phyloP scores from a whole-genome alignment of 176 grass and related monocot species.

The Metroxylon sagu region DNA sequence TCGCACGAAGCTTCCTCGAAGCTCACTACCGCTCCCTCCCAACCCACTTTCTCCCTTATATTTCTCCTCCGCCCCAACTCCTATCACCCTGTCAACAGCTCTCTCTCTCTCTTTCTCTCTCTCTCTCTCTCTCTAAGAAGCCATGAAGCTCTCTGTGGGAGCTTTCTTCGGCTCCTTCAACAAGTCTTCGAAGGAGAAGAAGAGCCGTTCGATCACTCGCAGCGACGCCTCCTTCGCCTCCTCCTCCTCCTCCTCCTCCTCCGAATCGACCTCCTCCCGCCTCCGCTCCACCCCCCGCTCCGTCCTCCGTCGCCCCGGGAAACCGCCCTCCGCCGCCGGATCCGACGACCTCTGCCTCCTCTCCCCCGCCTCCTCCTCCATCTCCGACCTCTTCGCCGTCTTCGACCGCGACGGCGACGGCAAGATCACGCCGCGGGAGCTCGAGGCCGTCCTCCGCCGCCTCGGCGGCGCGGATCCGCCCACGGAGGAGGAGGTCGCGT shows the following conservation, averaged over 20 bases:
- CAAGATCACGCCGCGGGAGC: conserved; percentile 62
- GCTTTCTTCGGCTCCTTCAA: conserved; percentile 30
- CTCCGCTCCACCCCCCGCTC: conserved; percentile 12
- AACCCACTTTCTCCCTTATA: conserved; percentile 1
- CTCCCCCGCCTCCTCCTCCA: not conserved
- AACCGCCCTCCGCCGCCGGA: too few relatives aligned
- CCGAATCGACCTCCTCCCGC: conserved; percentile 18
- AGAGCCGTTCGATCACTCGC: conserved; percentile 28
- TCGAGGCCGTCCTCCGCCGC: conserved; percentile 68
- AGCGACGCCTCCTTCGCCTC: conserved; percentile 52
- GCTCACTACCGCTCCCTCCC: conserved; percentile 28
- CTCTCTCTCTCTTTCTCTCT: not conserved
- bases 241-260: conserved; percentile 17
- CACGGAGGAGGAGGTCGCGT: conserved; percentile 55
- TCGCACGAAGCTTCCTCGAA: conserved; percentile 57
- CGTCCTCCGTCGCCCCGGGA: too few relatives aligned
- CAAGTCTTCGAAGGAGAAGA: conserved; percentile 28
- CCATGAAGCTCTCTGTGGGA: conserved; percentile 68
- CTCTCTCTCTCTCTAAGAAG: not conserved
- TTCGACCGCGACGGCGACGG: conserved; percentile 20
- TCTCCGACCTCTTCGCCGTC: conserved; percentile 10
- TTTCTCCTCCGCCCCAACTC: conserved; percentile 5
- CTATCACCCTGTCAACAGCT: not conserved
- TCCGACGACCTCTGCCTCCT: too few relatives aligned
- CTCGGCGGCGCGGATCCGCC: conserved; percentile 43